phyloP scores from a whole-genome alignment of 371 early-diverging fungal genomes.

The Dipsacomyces acuminosporus region DNA sequence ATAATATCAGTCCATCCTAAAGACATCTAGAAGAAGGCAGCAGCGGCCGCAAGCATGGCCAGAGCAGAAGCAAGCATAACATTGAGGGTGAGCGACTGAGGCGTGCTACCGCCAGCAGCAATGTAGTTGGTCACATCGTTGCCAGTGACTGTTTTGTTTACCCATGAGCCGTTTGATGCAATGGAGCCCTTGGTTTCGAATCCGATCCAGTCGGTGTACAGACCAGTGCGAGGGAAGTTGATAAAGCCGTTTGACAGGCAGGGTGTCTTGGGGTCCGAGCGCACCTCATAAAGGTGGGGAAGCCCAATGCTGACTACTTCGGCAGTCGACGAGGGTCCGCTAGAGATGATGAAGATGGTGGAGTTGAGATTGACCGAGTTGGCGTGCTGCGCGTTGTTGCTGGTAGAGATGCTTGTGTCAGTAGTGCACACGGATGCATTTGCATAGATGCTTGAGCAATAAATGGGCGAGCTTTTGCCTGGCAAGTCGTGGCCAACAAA shows the following conservation, averaged over 20 bases:
- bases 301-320: conserved; percentile 26
- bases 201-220: conserved; percentile 45
- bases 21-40: background rate
- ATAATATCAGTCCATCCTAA: too few species aligned
- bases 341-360: conserved; percentile 26
- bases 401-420: conserved; percentile 34
- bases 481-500: conserved; percentile 36
- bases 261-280: conserved; percentile 12
- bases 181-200: conserved; percentile 34
- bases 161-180: conserved; percentile 36
- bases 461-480: conserved; percentile 25
- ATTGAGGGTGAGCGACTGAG: background rate
- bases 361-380: conserved; percentile 40
- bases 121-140: conserved; percentile 15
- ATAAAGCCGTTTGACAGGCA: conserved; percentile 41
- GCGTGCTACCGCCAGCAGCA: conserved; percentile 3
- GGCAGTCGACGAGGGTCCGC: conserved; percentile 16
- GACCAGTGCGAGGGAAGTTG: conserved; percentile 36
- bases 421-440: conserved; percentile 29
- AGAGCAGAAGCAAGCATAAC: background rate
- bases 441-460: conserved; percentile 37
- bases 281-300: conserved; percentile 32
- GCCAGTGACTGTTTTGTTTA: conserved; percentile 15
- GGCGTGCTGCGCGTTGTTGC: conserved; percentile 1
- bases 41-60: background rate